These are phyloP conservation scores for Trichosporon ovoides DNA, from an alignment of 1,284 basidiomycete genomes.

Conservation along the genomic window DNA sequence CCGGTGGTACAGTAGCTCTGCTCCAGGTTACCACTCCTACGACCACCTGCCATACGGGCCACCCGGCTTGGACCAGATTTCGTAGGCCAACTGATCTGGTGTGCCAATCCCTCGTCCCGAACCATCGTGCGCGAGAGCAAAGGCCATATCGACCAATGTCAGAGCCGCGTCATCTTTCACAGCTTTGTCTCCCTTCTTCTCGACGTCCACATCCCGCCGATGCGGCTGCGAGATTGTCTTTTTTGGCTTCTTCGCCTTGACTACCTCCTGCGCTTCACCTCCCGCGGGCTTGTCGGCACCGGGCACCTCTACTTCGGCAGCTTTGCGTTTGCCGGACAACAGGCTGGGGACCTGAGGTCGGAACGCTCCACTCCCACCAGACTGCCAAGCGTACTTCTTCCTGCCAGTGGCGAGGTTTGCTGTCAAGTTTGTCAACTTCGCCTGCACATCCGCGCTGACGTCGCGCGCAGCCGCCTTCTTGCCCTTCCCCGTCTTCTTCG, in stretches of 20 bases:
- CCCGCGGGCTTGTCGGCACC: not conserved
- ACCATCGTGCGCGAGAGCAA: conserved; percentile 40
- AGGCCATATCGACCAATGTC: conserved; percentile 38
- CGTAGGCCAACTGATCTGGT: conserved; percentile 29
- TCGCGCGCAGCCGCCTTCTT: conserved; percentile 20
- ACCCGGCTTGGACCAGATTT: conserved; percentile 25
- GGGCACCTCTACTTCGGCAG: conserved; percentile 1
- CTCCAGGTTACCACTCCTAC: not conserved
- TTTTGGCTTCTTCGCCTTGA: conserved; percentile 22
- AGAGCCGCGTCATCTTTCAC: conserved; percentile 36
- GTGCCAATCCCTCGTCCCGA: conserved; percentile 30
- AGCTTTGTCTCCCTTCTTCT: conserved; percentile 15
- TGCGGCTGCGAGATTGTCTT: conserved; percentile 13
- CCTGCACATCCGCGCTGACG: conserved; percentile 36
- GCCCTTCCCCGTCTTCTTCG: conserved; percentile 14
- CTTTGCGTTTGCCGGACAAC: conserved; percentile 21
- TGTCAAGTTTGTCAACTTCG: conserved; percentile 39
- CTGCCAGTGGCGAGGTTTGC: conserved; percentile 20
- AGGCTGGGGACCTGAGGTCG: conserved; percentile 14
- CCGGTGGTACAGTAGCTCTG: not conserved
- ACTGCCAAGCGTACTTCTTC: conserved; percentile 42
- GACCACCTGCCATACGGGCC: conserved; percentile 29
- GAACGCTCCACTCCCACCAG: conserved; percentile 17
- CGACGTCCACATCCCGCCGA: conserved; percentile 15
- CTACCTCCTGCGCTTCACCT: conserved; percentile 7